Conservation (phyloP, 139 green algal genomes). For the Tetratostichococcus sp. region DNA sequence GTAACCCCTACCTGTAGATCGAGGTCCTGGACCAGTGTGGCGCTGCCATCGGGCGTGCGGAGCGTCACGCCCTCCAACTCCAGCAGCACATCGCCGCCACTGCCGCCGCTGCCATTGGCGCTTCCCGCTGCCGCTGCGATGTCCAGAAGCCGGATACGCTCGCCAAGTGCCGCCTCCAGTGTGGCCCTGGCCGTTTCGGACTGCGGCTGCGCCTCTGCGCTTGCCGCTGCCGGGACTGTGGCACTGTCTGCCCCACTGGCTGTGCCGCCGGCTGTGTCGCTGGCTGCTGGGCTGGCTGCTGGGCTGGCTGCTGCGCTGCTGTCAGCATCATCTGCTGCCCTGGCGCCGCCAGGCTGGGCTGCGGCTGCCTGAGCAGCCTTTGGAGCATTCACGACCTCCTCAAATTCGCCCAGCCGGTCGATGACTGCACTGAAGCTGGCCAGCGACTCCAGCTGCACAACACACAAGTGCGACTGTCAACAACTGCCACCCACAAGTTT, state of each 20-base stretch:
- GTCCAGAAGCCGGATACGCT: not conserved
- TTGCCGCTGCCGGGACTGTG: not conserved
- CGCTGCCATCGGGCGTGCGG: slow-evolving; percentile 51
- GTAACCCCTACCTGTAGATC: slow-evolving; percentile 45
- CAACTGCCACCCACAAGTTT: no score
- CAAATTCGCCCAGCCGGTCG: slow-evolving; percentile 83
- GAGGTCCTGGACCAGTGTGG: slow-evolving; percentile 55
- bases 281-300: no score
- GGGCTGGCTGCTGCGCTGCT: no score
- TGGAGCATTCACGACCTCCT: slow-evolving; percentile 54
- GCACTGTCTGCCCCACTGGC: not conserved
- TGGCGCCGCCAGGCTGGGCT: not conserved
- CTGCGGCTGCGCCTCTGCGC: not conserved
- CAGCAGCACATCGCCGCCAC: slow-evolving; percentile 37
- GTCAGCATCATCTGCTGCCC: not conserved
- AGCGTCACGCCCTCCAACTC: slow-evolving; percentile 61
- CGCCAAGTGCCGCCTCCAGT: no score
- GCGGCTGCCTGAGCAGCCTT: not conserved
- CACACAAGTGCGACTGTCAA: not conserved
- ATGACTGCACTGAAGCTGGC: slow-evolving; percentile 88
- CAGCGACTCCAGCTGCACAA: slow-evolving; percentile 82
- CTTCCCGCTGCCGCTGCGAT: no score
- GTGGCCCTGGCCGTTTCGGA: no score
- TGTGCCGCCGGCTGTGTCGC: no score
- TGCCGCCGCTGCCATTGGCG: not conserved